phyloP scores from a whole-genome alignment of 805 yeast species.

The Barnettozyma wickerhamii region DNA sequence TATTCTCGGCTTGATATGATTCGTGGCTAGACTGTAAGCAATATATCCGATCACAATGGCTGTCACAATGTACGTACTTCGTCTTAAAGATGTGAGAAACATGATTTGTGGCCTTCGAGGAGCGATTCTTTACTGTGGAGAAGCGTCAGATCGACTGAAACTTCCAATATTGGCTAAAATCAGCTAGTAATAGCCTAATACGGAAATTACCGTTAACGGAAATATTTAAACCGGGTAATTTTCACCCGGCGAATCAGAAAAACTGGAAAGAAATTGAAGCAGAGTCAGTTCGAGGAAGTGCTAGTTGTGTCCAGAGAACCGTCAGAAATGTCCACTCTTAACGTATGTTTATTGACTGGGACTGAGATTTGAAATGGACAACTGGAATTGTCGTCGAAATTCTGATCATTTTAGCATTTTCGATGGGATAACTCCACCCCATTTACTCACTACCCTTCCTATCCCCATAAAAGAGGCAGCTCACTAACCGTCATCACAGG shows the following conservation, averaged over 20 bases:
- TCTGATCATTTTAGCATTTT: no score
- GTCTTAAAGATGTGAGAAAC: constrained; percentile 16
- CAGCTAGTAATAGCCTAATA: neutral
- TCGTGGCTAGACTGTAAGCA: constrained; percentile 21
- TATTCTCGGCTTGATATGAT: constrained; percentile 5
- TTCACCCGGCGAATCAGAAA: constrained; percentile 13
- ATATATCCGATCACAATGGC: constrained; percentile 13
- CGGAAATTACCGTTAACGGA: constrained; percentile 1
- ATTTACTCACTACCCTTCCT: neutral
- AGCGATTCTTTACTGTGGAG: no score
- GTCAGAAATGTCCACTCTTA: constrained; percentile 42
- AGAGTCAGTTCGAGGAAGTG: neutral
- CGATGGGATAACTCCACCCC: no score
- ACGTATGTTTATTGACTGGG: no score
- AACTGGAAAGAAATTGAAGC: constrained; percentile 4
- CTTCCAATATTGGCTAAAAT: neutral
- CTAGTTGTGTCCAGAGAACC: neutral
- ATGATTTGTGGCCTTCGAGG: constrained; percentile 5
- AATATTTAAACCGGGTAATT: constrained; percentile 1
- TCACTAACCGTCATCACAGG: constrained; percentile 34
- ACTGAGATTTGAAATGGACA: no score
- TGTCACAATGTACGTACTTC: constrained; percentile 22
- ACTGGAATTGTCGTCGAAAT: no score
- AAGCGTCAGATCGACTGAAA: neutral
- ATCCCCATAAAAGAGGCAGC: constrained; percentile 8